Base-by-base conservation (phyloP, 257 asterid genomes). In the Ilex aquifolium region DNA sequence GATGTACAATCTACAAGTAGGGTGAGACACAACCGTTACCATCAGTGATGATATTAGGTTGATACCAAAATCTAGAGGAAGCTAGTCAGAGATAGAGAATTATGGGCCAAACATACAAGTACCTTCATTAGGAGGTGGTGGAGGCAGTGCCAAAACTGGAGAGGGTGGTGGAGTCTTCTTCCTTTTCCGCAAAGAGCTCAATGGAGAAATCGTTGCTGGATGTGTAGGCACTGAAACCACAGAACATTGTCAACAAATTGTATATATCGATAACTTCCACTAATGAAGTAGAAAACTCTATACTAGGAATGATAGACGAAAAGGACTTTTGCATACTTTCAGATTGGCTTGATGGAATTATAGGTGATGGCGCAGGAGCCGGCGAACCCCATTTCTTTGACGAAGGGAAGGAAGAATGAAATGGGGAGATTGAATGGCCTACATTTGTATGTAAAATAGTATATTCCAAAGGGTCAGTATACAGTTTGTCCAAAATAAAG, bases 81-180 rank as follows among this genome's bases (percentile, higher is more conserved):
- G 13, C 16, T 2, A 15, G 54, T 49, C 14, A 11, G 54, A 48
- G 7, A 1, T 10, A 49, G 49, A 36, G 60, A 27, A 16, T 11
- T 12, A 14, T 31, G 32, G 48, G 60, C 16, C 16, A 53, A 63
- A 12, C 44, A 17, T 56, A 16, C 2, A 57, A 8, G 30, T 67
- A 88, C 97, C 93, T 65, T 72, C 80, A 71, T 81, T 80, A 54
- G 89, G 96, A 68, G 97, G 97, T 7, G 95, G 93, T 32, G 95
- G 91, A 39, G 96, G 95, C n/a, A 83, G 76, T 69, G 77, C 57
- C 69, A 88, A 64, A 62, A 74, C 69, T 64, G 87, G 87, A 50
- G 82, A 73, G 51, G 88, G 85, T 58, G 83, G 79, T 63, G 70
- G 85, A 55, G 77, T 51, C 70, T 61, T 77, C 57, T 61, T 60